Conservation (phyloP, 352 stramenopile species). For the Globisporangium nunn region DNA sequence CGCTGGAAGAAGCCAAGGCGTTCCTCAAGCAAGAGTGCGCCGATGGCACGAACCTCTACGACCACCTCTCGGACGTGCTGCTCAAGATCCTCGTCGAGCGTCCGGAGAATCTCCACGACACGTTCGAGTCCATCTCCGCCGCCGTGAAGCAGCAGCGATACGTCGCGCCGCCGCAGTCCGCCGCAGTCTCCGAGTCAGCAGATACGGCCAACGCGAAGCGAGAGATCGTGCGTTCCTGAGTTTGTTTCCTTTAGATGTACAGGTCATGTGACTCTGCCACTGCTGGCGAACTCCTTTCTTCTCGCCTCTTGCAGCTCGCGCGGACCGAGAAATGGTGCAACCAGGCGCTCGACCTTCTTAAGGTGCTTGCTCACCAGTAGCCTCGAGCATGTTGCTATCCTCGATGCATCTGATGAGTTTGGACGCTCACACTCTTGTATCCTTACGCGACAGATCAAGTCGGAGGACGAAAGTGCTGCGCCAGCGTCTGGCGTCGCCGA, state of each 20-base stretch:
- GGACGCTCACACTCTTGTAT: neutral
- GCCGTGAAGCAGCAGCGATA: constrained; percentile 81
- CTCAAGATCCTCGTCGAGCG: constrained; percentile 84
- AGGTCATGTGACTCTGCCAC: neutral
- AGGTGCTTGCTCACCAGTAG: constrained; percentile 17
- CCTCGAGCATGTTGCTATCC: neutral
- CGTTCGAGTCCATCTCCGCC: constrained; percentile 85
- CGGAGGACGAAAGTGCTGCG: constrained; percentile 35
- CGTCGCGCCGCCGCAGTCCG: constrained; percentile 22
- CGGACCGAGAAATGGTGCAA: constrained; percentile 64
- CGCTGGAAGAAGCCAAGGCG: constrained; percentile 83
- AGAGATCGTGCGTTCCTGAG: constrained; percentile 33
- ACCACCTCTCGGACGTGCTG: constrained; percentile 80
- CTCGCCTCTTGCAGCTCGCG: constrained; percentile 24
- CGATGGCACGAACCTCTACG: constrained; percentile 80
- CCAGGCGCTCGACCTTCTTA: constrained; percentile 49
- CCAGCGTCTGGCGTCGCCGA: constrained; percentile 42
- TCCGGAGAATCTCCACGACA: constrained; percentile 75
- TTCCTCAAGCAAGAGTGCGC: constrained; percentile 77
- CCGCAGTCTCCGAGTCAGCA: constrained; percentile 18
- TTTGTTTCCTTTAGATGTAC: too few species aligned
- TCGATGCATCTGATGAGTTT: neutral
- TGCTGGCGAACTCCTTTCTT: neutral
- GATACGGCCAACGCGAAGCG: constrained; percentile 32
- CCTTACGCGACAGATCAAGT: constrained; percentile 22